Evolutionary conservation across 1,284 basidiomycete species (phyloP), one percentile per base, ranked within the genome.

Genomic region (Xerocomus nothofagi): DNA sequence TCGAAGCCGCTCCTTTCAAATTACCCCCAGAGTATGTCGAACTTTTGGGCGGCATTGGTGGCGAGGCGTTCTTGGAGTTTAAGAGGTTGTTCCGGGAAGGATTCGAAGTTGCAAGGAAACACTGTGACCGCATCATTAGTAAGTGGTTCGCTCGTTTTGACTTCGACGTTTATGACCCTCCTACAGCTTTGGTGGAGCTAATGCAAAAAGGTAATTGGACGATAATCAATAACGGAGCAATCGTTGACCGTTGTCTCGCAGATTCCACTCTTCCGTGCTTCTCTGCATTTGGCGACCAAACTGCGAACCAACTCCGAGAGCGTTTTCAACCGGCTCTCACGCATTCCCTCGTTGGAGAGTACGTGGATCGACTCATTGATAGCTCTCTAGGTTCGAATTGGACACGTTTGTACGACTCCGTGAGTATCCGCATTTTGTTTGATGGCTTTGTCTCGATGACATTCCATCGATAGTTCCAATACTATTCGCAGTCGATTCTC

Each of bases 1-100:
- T 99, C 66, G 97, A 99, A 72, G 96, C 95, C 12, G 95, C 97
- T 5, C 97, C 97, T 2, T 99, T 99, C 80, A 99, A 99, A 70
- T 74, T 99, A 24, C 88, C 94, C 6, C 75, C 84, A 15, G 96
- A 99, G 70, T 99, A 99, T 70, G 82, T 99, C 44, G 96, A 99
- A 61, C 91, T 99, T 34, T 78, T 99, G 38, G 97, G 96, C 20
- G 97, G 97, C 1, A 73, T 91, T 34, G 81, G 91, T 53, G 80
- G 85, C 39, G 74, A 84, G 12, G 81, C 90, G 12, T 98, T 89
- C 66, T 68, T 78, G 33, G 91, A 97, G 67, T 99, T 98, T 75
- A 88, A 82, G 62, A 76, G 79, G 55, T 73, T 98, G 46, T 98
- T 99, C 74, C 87, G 85, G 55, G 88, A 94, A 64, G 94, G 94